Evolutionary conservation across 371 early-diverging fungal genomes (phyloP), one percentile per base, ranked within the genome.

Genomic region (Rhizopus microsporus): DNA sequence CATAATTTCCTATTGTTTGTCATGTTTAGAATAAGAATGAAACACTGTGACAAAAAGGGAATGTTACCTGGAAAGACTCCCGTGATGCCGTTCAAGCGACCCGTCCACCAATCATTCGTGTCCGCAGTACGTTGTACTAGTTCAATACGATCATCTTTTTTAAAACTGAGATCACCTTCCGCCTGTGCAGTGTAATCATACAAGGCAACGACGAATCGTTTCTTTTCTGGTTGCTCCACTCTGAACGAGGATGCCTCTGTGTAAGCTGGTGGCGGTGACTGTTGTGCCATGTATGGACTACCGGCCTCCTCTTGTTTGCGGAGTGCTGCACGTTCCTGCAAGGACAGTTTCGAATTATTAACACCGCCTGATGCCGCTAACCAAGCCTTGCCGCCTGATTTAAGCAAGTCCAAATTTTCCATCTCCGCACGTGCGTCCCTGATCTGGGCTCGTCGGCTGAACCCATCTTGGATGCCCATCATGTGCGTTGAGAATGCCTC

Each of bases 51-150:
- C 44, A 44, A n/a, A 44, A n/a, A 5, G 23, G 44, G 38, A 30
- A 54, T 16, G 30, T 77, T 87, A 65, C 88, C 91, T 58, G 92
- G 92, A 63, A 91, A 91, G 13, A 86, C 65, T 37, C 92, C 92
- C 30, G 69, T 74, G 1, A 49, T 37, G 8, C 88, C 89, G 54
- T 84, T 78, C 29, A 87, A 56, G 35, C 65, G 71, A 2, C 92
- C 92, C 0, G 82, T 87, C 92, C 92, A 91, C 92, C 92, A 91
- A 56, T 83, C 90, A 61, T 91, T 79, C 7, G 63, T 56, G 52
- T 77, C 80, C 8, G 65, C 60, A 0, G 88, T 84, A 47, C 81
- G 69, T 60, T 87, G 66, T n/a, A 89, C 16, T 6, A 91, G 51
- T 68, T 89, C 86, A 54, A 91, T 89, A 8, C 59, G 52, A 53